These are phyloP conservation scores for Laburnicola sp. DNA, from an alignment of 2,329 filamentous ascomycete genomes.

Conservation along the genomic window DNA sequence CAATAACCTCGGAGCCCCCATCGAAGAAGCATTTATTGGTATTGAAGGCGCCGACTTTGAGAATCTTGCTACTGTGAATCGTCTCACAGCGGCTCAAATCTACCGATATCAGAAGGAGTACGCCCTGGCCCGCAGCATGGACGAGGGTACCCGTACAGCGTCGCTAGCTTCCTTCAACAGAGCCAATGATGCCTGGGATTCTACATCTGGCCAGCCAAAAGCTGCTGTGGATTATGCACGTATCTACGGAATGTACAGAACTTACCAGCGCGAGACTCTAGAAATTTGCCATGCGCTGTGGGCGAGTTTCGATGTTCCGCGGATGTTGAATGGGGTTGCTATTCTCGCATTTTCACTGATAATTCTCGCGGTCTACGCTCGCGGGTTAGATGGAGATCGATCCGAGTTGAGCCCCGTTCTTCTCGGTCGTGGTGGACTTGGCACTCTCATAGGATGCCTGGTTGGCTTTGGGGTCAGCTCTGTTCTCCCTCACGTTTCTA, in stretches of 20 bases:
- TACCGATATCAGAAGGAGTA: constrained; percentile 88
- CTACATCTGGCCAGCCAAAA: constrained; percentile 47
- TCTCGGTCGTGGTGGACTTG: constrained; percentile 55
- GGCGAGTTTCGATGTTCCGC: constrained; percentile 86
- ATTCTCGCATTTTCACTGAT: constrained; percentile 71
- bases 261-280: constrained; percentile 79
- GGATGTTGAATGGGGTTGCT: constrained; percentile 78
- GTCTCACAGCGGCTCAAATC: constrained; percentile 80
- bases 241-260: constrained; percentile 62
- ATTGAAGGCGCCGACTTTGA: constrained; percentile 69
- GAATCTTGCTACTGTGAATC: constrained; percentile 76
- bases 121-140: constrained; percentile 69
- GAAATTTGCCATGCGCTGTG: constrained; percentile 80
- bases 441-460: constrained; percentile 50
- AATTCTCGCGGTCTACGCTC: constrained; percentile 72
- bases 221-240: constrained; percentile 44
- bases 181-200: constrained; percentile 60
- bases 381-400: constrained; percentile 57
- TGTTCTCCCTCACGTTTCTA: constrained; percentile 44
- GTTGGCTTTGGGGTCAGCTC: constrained; percentile 51
- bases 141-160: constrained; percentile 60
- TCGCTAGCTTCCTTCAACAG: constrained; percentile 62
- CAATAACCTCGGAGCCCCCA: constrained; percentile 91
- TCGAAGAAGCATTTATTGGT: constrained; percentile 89
- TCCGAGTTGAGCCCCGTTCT: constrained; percentile 58